Evolutionary conservation across 192 early-diverging fungal genomes (phyloP).

Genomic region (Podila epigama): DNA sequence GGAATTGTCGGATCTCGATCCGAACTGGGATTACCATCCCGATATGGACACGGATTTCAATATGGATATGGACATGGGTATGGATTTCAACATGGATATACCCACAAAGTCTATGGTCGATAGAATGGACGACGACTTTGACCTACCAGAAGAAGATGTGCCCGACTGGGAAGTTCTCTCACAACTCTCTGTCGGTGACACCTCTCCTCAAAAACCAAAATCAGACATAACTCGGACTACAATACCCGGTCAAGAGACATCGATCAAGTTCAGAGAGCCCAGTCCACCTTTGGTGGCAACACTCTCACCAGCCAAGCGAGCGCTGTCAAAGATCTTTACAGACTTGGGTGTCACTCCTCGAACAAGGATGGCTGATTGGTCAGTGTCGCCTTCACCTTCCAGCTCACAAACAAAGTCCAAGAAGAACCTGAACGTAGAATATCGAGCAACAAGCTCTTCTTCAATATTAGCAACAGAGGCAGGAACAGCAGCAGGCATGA

Average conservation of each 20-base stretch:
- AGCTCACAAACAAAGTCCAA: too few relatives aligned
- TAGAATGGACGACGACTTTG: conserved; percentile 5
- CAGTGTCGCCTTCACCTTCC: too few relatives aligned
- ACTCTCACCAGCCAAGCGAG: conserved; percentile 1
- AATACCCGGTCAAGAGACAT: neutral
- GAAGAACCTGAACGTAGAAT: too few relatives aligned
- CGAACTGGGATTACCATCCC: conserved; percentile 17
- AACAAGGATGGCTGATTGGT: neutral
- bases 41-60: conserved; percentile 15
- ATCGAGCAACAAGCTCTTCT: too few relatives aligned
- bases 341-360: neutral
- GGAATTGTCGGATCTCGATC: conserved; percentile 2
- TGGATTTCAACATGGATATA: conserved; percentile 4
- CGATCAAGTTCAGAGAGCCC: neutral
- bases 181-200: conserved; percentile 7
- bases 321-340: neutral
- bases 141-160: neutral
- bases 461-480: neutral
- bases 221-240: too few relatives aligned
- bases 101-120: too few relatives aligned
- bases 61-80: conserved; percentile 4
- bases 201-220: neutral
- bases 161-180: conserved; percentile 19
- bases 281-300: conserved; percentile 12
- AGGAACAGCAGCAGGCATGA: neutral